phyloP scores from a whole-genome alignment of 192 early-diverging fungal genomes.

The Backusella sp. region DNA sequence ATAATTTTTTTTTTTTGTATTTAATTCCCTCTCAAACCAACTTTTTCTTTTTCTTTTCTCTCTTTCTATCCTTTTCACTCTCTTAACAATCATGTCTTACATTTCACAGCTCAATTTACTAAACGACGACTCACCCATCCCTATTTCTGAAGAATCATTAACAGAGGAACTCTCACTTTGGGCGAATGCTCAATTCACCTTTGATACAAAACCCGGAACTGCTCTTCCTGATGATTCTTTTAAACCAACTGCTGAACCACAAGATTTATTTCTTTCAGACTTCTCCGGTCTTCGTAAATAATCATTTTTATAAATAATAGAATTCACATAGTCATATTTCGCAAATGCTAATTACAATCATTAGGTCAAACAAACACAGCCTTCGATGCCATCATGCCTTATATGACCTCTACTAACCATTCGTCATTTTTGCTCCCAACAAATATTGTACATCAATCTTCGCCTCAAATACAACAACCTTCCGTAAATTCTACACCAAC shows the following conservation, averaged over 20 bases:
- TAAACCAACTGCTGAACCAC: constrained; percentile 5
- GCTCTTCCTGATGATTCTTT: constrained; percentile 40
- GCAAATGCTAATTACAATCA: constrained; percentile 1
- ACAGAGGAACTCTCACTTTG: constrained; percentile 69
- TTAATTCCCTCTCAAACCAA: background rate
- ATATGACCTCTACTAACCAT: background rate
- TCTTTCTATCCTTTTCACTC: background rate
- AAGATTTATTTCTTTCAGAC: background rate
- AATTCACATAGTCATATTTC: background rate
- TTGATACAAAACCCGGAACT: constrained; percentile 53
- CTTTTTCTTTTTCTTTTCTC: background rate
- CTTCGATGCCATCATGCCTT: background rate
- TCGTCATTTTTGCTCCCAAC: background rate
- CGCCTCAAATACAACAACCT: background rate
- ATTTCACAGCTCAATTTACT: constrained; percentile 33
- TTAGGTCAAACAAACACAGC: background rate
- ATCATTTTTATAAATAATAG: background rate
- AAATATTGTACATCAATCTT: background rate
- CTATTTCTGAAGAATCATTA: constrained; percentile 58
- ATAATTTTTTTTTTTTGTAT: background rate
- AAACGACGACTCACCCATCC: constrained; percentile 18
- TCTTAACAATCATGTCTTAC: constrained; percentile 25
- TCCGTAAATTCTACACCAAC: background rate
- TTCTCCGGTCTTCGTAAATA: constrained; percentile 1
- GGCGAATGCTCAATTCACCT: constrained; percentile 73